phyloP scores from a whole-genome alignment of 768 basidiomycete genomes.

The Psilocybe azurescens region DNA sequence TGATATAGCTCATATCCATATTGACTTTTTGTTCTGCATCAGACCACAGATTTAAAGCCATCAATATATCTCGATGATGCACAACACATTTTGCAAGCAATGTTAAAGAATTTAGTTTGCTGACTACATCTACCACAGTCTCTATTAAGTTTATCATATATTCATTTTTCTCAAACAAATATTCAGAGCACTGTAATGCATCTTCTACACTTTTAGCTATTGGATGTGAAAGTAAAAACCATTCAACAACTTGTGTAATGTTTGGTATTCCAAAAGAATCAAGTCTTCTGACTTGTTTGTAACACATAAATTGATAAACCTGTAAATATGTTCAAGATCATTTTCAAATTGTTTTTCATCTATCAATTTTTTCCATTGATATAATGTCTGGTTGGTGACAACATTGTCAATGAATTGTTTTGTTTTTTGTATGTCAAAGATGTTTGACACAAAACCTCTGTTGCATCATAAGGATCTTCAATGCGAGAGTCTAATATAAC shows the following conservation, averaged over 20 bases:
- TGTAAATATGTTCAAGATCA: neutral
- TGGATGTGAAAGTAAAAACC: neutral
- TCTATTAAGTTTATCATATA: constrained; percentile 1
- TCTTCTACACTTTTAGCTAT: neutral
- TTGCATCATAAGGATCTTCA: constrained; percentile 1
- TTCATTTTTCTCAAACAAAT: neutral
- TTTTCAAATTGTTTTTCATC: neutral
- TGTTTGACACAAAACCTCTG: constrained; percentile 5
- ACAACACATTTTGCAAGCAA: neutral
- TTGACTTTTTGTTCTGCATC: neutral
- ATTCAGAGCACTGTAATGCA: neutral
- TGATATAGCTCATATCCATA: neutral
- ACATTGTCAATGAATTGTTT: neutral
- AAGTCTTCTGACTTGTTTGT: neutral
- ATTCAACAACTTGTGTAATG: neutral
- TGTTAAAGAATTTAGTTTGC: neutral
- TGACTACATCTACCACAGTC: neutral
- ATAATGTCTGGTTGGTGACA: constrained; percentile 12
- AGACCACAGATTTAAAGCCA: neutral
- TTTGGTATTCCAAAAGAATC: neutral
- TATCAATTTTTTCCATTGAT: neutral
- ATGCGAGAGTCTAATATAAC: neutral
- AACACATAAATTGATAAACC: neutral
- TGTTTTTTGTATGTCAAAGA: constrained; percentile 2
- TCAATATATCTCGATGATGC: neutral